Evolutionary conservation across 306 rosid species (phyloP).

Genomic region (Rosa lucieae): DNA sequence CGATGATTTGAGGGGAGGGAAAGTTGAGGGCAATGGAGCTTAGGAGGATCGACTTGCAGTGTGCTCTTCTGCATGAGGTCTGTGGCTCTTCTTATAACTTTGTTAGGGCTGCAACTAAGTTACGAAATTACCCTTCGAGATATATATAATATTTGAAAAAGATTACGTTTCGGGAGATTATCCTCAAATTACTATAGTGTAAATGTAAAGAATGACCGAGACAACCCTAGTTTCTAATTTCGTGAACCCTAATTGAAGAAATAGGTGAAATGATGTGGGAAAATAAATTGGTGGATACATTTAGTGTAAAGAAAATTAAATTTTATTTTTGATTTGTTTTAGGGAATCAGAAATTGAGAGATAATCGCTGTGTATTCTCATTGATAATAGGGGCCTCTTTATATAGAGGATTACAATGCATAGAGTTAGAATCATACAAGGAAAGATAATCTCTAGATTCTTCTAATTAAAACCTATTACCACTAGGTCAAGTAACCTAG

Average conservation of each 20-base stretch:
- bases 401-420: too few relatives aligned
- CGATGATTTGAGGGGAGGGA: not conserved
- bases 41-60: not conserved
- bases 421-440: too few relatives aligned
- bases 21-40: not conserved
- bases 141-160: too few relatives aligned
- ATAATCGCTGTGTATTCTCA: too few relatives aligned
- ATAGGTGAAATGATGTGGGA: not conserved
- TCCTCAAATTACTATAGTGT: not conserved
- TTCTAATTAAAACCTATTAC: too few relatives aligned
- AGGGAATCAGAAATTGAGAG: too few relatives aligned
- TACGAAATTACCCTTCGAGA: not conserved
- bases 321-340: too few relatives aligned
- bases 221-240: not conserved
- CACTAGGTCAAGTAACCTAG: too few relatives aligned
- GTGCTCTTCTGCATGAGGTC: not conserved
- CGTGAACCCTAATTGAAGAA: not conserved
- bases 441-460: too few relatives aligned
- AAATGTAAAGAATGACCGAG: not conserved
- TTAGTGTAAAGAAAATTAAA: not conserved
- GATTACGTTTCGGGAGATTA: not conserved
- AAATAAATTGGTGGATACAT: not conserved
- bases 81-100: not conserved
- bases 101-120: not conserved
- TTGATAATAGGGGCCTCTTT: too few relatives aligned